Evolutionary conservation across 441 rosid genomes (phyloP).

Genomic region (Eruca vesicaria): DNA sequence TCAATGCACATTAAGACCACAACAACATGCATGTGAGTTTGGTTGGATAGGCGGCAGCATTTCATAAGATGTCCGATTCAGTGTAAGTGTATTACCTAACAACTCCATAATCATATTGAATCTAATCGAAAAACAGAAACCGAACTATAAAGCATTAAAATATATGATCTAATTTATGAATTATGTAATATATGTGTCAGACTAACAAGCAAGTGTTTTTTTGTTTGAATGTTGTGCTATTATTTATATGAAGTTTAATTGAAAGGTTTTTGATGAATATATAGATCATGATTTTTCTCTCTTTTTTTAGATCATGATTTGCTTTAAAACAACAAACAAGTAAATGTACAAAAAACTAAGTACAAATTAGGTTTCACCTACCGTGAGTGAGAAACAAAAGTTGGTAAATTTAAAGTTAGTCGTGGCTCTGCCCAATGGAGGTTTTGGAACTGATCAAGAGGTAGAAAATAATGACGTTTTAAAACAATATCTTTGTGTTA

Average conservation of each 20-base stretch:
- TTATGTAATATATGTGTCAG: background rate
- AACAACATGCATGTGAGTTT: conserved; percentile 36
- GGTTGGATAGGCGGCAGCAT: conserved; percentile 24
- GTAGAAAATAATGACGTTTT: background rate
- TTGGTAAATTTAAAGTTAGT: background rate
- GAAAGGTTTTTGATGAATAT: background rate
- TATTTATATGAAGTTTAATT: background rate
- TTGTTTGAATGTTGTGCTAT: background rate
- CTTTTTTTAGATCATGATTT: background rate
- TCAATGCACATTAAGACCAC: conserved; percentile 7
- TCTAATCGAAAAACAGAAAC: background rate
- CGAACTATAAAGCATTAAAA: background rate
- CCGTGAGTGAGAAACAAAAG: background rate
- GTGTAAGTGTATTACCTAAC: conserved; percentile 18
- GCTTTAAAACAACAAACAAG: background rate
- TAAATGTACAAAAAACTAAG: background rate
- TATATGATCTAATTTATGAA: background rate
- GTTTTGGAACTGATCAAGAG: background rate
- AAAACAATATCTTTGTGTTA: background rate
- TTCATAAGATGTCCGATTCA: conserved; percentile 20
- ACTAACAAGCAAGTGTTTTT: background rate
- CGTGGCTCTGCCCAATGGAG: background rate
- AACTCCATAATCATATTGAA: background rate
- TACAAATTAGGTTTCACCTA: background rate
- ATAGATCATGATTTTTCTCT: background rate